Base-by-base conservation (phyloP, 495 filamentous ascomycete species). In the Clohesyomyces aquaticus region DNA sequence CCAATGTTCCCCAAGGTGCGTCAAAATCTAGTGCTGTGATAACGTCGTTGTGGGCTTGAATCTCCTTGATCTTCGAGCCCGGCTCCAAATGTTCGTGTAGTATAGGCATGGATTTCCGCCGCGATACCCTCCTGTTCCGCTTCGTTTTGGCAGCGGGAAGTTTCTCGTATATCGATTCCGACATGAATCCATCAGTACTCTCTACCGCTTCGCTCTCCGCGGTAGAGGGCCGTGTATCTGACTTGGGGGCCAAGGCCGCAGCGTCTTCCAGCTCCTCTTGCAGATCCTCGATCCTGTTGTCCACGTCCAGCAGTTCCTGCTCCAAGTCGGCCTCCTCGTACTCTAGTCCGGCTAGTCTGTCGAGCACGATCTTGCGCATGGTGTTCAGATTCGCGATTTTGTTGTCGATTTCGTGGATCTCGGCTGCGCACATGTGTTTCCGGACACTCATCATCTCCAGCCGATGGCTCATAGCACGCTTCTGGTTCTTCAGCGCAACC, bases 351-450 rank as follows among this genome's bases (percentile, higher is more conserved):
- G 92, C 93, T 66, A 99, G 76, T 67, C 95, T 83, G 55, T 96
- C 93, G 38, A 99, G 74, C 21, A 98, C 88, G 59, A 98, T 96
- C 75, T 88, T 88, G 67, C 94, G 88, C 91, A 96, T 98, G 55
- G 85, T 90, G 67, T 92, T 88, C 55, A 98, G 78, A 74, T 98
- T 99, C 29, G 91, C 83, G 41, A 99, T 91, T 76, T 98, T 99
- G 76, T 87, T 92, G 73, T 99, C 94, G 52, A 99, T 96, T 72
- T 99, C 94, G 43, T 85, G 86, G 49, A 99, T 98, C 74, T 99
- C 94, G 59, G 90, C 85, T 69, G 91, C 93, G 72, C 92, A 92
- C 94, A 99, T 96, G 65, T 96, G 96, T 74, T 98, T 99, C 55
- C 95, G 85, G 42, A 99, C 83, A 11, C 87, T 80, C 77, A 97